Base-by-base conservation (phyloP, 2,329 filamentous ascomycete species). In the Nemania diffusa region DNA sequence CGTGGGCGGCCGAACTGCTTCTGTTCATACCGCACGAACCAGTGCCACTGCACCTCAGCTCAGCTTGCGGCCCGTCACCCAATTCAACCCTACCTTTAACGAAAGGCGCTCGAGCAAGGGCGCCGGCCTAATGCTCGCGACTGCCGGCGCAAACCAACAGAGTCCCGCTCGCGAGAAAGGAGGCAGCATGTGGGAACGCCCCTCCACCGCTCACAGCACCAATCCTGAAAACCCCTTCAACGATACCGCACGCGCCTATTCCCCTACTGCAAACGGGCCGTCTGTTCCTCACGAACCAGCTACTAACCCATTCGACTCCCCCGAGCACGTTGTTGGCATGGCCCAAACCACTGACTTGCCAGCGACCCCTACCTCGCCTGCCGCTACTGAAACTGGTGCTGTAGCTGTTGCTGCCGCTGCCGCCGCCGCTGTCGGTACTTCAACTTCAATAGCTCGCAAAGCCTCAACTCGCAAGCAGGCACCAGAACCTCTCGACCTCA, bases 21-120 rank as follows among this genome's bases (percentile, higher is more conserved):
- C 68, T 73, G 77, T 67, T 67, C 70, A 57, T 57, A 81, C 82
- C 61, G 79, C 81, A 62, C 82, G 78, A 72, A 85, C 82, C 69
- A 81, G 78, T 69, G 83, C 84, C 32, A 86, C 82, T 37, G 90
- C 94, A 51, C 93, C 94, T n/a, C 91, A 91, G 69, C 85, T 97
- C 68, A 97, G 93, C 76, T 85, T 97, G 61, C 91, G 93, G 57
- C 94, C 94, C 2, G 87, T 96, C 56, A 95, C 93, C 46, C 90
- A 96, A 74, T 94, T 97, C 80, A 85, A 92, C 44, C 92, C 93
- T 5, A 89, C 88, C 75, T 85, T 92, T 61, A 79, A 81, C 7
- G 85, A 87, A 62, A 84, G 84, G 75, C 81, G 83, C 57, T 76
- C 79, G 40, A 88, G 84, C 80, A 85, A 83, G 66, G 83, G 81